phyloP scores from a whole-genome alignment of 345 rosid genomes.

The Sonneratia caseolaris region DNA sequence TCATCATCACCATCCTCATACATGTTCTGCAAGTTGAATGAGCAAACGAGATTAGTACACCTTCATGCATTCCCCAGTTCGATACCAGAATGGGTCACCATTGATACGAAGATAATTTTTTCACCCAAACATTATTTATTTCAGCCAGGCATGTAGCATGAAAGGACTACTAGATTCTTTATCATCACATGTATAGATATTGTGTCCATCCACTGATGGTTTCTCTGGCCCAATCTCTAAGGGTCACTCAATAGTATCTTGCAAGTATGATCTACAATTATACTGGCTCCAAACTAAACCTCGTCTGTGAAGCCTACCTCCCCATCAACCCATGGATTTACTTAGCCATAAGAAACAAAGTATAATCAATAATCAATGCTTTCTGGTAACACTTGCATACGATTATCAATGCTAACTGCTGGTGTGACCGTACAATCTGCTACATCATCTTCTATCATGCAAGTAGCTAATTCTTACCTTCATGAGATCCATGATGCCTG shows the following conservation, averaged over 20 bases:
- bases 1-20: constrained; percentile 93
- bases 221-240: neutral
- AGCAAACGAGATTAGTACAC: no score
- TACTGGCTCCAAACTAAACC: neutral
- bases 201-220: neutral
- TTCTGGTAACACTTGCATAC: neutral
- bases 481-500: constrained; percentile 95
- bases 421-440: neutral
- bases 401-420: neutral
- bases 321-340: no score
- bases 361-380: neutral
- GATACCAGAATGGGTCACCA: no score
- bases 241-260: neutral
- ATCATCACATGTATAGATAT: neutral
- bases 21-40: constrained; percentile 50
- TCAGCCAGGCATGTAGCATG: no score
- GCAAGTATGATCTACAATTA: neutral
- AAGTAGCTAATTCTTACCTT: constrained; percentile 34
- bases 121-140: no score
- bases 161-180: no score
- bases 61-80: no score
- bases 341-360: neutral
- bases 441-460: neutral
- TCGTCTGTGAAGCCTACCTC: neutral
- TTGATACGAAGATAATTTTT: no score